Conservation (phyloP, 768 basidiomycete genomes). For the Polyporus arcularius region DNA sequence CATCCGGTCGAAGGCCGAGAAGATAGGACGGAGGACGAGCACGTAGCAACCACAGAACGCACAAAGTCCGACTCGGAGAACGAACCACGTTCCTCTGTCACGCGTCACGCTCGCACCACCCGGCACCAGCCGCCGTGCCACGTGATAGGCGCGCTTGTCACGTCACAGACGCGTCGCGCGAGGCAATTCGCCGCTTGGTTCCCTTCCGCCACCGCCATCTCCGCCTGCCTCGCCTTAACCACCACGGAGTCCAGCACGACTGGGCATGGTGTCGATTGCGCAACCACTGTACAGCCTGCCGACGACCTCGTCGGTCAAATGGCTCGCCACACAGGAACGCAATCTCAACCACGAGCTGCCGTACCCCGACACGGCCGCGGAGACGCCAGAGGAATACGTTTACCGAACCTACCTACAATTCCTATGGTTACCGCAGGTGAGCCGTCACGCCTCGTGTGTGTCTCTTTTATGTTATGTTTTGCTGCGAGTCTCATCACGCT, state of each 20-base stretch:
- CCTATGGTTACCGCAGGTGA: constrained; percentile 77
- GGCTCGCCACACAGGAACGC: constrained; percentile 64
- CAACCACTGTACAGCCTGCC: constrained; percentile 14
- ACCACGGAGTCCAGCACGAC: neutral
- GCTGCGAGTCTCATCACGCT: neutral
- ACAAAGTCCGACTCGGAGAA: neutral
- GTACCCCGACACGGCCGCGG: constrained; percentile 40
- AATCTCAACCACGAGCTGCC: constrained; percentile 57
- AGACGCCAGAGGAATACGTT: constrained; percentile 58
- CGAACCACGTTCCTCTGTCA: neutral
- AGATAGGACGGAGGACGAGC: neutral
- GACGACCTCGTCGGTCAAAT: constrained; percentile 35
- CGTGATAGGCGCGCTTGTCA: neutral
- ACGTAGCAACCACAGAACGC: neutral
- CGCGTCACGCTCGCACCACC: neutral
- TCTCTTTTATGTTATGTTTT: too few relatives aligned
- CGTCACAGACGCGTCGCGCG: constrained; percentile 4
- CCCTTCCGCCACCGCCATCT: constrained; percentile 8
- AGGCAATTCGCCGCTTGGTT: neutral
- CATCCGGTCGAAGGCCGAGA: constrained; percentile 3
- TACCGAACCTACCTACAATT: constrained; percentile 72
- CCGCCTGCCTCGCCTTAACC: neutral
- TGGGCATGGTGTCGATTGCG: constrained; percentile 4
- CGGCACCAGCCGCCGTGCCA: neutral
- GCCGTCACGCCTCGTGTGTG: neutral